Evolutionary conservation across 768 basidiomycete genomes (phyloP).

Genomic region (Phaffia australis): DNA sequence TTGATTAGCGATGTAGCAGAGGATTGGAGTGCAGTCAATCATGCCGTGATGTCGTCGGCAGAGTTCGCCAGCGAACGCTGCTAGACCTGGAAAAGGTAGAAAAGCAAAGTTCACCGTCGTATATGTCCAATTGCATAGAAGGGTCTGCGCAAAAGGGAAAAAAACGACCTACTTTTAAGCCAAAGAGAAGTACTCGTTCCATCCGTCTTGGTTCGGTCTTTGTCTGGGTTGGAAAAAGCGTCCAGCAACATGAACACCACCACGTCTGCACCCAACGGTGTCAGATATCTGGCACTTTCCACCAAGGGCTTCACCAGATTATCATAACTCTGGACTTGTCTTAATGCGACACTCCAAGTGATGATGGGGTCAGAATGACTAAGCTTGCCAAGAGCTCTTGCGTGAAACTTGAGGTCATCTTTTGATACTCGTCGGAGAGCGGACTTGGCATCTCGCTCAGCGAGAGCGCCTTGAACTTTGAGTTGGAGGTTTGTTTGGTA

Average conservation of each 20-base stretch:
- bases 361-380: conserved; percentile 90
- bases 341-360: conserved; percentile 76
- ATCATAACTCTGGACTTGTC: conserved; percentile 92
- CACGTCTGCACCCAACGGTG: conserved; percentile 88
- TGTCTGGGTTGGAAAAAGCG: conserved; percentile 69
- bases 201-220: conserved; percentile 75
- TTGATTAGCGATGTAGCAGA: conserved; percentile 87
- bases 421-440: conserved; percentile 68
- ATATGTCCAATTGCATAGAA: background rate
- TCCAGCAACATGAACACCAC: conserved; percentile 78
- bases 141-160: background rate
- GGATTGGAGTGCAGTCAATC: conserved; percentile 60
- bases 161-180: conserved; percentile 64
- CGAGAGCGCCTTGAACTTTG: conserved; percentile 61
- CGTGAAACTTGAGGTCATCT: conserved; percentile 63
- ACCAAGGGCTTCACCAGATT: conserved; percentile 84
- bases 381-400: conserved; percentile 79
- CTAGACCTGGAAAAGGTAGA: conserved; percentile 52
- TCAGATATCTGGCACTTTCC: conserved; percentile 75
- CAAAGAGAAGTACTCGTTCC: conserved; percentile 83
- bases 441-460: conserved; percentile 76
- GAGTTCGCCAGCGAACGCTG: conserved; percentile 85
- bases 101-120: background rate
- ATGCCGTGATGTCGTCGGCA: conserved; percentile 67
- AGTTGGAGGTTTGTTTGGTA: conserved; percentile 21